These are phyloP conservation scores for Hibiscus tridactylites DNA, from an alignment of 345 rosid species.

Conservation along the genomic window DNA sequence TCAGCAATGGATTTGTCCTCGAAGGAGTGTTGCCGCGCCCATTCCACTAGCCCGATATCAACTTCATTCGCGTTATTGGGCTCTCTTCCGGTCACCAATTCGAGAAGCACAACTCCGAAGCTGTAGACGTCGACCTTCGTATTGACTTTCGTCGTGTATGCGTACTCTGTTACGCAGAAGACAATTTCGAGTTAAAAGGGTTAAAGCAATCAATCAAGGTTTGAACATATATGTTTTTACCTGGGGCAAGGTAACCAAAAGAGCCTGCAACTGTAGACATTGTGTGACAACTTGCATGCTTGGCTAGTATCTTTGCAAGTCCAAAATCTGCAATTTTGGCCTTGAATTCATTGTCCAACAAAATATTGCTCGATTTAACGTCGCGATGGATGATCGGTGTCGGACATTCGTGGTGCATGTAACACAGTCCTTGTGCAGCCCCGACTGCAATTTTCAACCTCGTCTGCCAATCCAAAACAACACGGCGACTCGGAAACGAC, in stretches of 20 bases:
- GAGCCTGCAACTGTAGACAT: conserved; percentile 95
- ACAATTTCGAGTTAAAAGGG: neutral
- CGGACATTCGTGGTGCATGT: conserved; percentile 81
- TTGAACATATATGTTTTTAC: conserved; percentile 22
- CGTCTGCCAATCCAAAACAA: conserved; percentile 46
- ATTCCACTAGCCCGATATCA: conserved; percentile 63
- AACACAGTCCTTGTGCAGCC: conserved; percentile 78
- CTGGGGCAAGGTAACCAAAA: conserved; percentile 86
- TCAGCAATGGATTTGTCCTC: conserved; percentile 37
- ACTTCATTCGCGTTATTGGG: conserved; percentile 51
- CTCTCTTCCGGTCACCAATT: conserved; percentile 75
- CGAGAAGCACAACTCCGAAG: conserved; percentile 86
- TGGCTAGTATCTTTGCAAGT: conserved; percentile 60
- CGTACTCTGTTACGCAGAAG: conserved; percentile 19
- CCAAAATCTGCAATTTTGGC: conserved; percentile 92
- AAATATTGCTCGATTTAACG: conserved; percentile 79
- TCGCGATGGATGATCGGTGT: conserved; percentile 81
- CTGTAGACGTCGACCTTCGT: conserved; percentile 83
- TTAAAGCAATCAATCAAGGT: neutral
- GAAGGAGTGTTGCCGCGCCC: conserved; percentile 66
- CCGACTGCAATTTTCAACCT: conserved; percentile 76
- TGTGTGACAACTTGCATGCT: conserved; percentile 53
- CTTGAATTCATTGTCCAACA: conserved; percentile 64
- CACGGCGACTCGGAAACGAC: neutral
- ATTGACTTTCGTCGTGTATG: conserved; percentile 66